Evolutionary conservation across 2,329 filamentous ascomycete species (phyloP).

Genomic region (Trichoderma sp.): DNA sequence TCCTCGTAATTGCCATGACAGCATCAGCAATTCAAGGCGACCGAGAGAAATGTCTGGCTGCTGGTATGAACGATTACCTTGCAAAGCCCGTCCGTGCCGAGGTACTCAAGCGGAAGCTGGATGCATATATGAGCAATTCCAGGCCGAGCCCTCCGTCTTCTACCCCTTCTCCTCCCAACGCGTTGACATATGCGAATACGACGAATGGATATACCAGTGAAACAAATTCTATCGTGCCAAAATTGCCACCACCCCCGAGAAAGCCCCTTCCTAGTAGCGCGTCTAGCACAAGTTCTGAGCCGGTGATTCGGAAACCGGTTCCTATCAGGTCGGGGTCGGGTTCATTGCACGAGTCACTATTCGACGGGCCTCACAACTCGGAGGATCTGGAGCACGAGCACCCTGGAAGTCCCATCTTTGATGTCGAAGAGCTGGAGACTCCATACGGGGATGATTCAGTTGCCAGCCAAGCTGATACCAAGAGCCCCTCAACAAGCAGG

Average conservation of each 20-base stretch:
- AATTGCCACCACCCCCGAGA: slow-evolving; percentile 17
- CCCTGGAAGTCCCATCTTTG: slow-evolving; percentile 32
- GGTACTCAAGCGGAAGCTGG: slow-evolving; percentile 80
- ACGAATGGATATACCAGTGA: slow-evolving; percentile 16
- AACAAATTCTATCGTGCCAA: slow-evolving; percentile 2
- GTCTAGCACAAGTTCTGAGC: slow-evolving; percentile 11
- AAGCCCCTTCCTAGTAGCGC: slow-evolving; percentile 20
- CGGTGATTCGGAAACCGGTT: slow-evolving; percentile 12
- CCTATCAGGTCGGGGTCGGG: slow-evolving; percentile 27
- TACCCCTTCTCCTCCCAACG: slow-evolving; percentile 10
- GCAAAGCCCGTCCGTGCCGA: slow-evolving; percentile 93
- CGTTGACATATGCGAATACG: not conserved
- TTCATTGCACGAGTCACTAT: slow-evolving; percentile 37
- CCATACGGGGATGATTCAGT: slow-evolving; percentile 5
- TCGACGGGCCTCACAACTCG: slow-evolving; percentile 36
- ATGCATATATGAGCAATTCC: slow-evolving; percentile 51
- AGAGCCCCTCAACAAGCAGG: slow-evolving; percentile 30
- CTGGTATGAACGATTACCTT: slow-evolving; percentile 97
- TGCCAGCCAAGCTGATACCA: slow-evolving; percentile 19
- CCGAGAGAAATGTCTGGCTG: slow-evolving; percentile 90
- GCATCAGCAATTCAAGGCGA: slow-evolving; percentile 93
- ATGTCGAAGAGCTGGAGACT: slow-evolving; percentile 26
- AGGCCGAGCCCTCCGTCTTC: not conserved
- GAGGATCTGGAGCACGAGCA: slow-evolving; percentile 25
- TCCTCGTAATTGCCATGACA: slow-evolving; percentile 97